Evolutionary conservation across 176 grass and related monocot species (phyloP).

Genomic region (Phyllostachys edulis): DNA sequence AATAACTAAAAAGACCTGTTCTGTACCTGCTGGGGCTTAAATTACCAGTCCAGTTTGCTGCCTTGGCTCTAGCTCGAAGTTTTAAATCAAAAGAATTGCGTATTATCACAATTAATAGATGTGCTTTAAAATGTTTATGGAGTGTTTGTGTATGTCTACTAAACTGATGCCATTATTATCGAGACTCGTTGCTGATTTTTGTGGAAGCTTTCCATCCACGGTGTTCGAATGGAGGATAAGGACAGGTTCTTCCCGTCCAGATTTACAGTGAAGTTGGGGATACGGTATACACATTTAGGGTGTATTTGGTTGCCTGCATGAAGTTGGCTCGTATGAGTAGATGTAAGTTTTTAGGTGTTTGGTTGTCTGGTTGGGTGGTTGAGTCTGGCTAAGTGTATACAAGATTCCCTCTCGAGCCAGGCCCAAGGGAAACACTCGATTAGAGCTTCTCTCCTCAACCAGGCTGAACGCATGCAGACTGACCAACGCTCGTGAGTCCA

Average conservation of each 20-base stretch:
- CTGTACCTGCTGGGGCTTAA: not conserved
- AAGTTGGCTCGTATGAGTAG: too few species aligned
- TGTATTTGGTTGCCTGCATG: too few species aligned
- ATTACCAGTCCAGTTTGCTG: constrained; percentile 11
- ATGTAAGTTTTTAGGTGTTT: too few species aligned
- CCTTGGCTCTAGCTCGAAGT: not conserved
- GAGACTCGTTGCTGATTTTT: not conserved
- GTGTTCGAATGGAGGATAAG: not conserved
- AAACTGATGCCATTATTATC: not conserved
- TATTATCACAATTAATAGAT: not conserved
- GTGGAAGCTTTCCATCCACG: not conserved
- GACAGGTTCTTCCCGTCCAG: too few species aligned
- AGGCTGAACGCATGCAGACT: too few species aligned
- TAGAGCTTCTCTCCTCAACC: too few species aligned
- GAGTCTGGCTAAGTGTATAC: too few species aligned
- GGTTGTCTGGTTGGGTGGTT: too few species aligned
- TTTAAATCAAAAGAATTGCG: not conserved
- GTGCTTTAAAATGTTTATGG: not conserved
- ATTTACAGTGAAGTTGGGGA: not conserved
- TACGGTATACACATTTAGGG: too few species aligned
- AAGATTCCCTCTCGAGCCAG: too few species aligned
- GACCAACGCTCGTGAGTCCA: too few species aligned
- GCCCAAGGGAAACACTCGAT: too few species aligned
- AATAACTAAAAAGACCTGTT: constrained; percentile 33
- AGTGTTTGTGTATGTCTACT: not conserved